These are phyloP conservation scores for Hygrocybe punicea DNA, from an alignment of 768 basidiomycete genomes.

Conservation along the genomic window DNA sequence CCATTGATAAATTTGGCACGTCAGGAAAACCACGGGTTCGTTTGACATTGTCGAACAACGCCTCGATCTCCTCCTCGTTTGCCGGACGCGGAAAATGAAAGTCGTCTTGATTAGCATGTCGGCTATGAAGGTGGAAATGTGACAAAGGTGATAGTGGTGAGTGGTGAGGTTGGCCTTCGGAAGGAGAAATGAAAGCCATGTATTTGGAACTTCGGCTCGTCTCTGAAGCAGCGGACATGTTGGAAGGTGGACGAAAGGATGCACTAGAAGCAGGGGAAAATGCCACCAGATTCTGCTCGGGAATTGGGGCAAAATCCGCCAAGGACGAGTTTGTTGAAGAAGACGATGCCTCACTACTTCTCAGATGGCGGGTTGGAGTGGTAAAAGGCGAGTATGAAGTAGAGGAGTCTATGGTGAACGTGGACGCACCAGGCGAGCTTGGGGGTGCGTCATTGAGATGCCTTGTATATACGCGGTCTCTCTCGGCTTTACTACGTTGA, in stretches of 20 bases:
- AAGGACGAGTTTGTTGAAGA: conserved; percentile 51
- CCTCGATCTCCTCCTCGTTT: conserved; percentile 73
- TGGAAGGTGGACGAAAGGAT: conserved; percentile 50
- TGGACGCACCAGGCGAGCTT: conserved; percentile 49
- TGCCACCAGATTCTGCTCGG: conserved; percentile 15
- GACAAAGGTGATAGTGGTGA: conserved; percentile 51
- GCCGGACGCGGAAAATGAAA: conserved; percentile 78
- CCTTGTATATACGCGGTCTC: conserved; percentile 51
- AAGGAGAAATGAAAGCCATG: conserved; percentile 52
- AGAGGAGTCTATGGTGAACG: conserved; percentile 56
- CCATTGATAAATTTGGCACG: conserved; percentile 57
- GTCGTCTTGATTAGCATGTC: conserved; percentile 32
- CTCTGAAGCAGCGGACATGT: conserved; percentile 55
- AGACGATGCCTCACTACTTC: conserved; percentile 56
- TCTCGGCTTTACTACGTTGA: conserved; percentile 49
- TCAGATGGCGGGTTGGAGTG: conserved; percentile 35
- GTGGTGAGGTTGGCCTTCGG: conserved; percentile 41
- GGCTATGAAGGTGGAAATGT: conserved; percentile 46
- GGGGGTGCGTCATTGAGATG: conserved; percentile 38
- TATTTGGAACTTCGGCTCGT: conserved; percentile 59
- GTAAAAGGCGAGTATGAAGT: conserved; percentile 51
- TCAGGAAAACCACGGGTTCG: conserved; percentile 64
- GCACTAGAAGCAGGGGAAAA: conserved; percentile 27
- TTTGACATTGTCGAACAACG: conserved; percentile 73
- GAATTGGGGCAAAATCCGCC: conserved; percentile 53